phyloP scores from a whole-genome alignment of 129 eudicot species.

The Gnaphalium uliginosum region DNA sequence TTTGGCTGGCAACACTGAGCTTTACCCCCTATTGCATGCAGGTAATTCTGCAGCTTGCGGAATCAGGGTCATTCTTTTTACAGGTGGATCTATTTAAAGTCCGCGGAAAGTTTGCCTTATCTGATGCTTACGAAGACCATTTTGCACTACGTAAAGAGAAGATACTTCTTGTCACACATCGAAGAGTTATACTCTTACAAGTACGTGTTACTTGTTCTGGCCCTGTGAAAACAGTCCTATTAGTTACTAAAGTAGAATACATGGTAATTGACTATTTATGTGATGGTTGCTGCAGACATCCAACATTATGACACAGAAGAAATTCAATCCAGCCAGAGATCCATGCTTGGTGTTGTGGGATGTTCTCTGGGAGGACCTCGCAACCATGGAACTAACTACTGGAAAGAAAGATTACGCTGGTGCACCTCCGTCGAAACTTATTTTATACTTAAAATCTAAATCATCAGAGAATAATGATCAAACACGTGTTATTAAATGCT shows the following conservation, averaged over 20 bases:
- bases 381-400: constrained; percentile 78
- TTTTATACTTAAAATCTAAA: constrained; percentile 58
- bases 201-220: constrained; percentile 43
- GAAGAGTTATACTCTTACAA: constrained; percentile 86
- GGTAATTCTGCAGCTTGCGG: constrained; percentile 94
- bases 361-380: constrained; percentile 85
- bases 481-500: constrained; percentile 76
- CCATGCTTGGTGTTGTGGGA: constrained; percentile 96
- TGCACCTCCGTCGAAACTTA: constrained; percentile 80
- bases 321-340: constrained; percentile 91
- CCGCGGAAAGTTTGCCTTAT: constrained; percentile 92
- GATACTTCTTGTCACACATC: constrained; percentile 77
- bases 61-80: constrained; percentile 85
- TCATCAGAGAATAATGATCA: constrained; percentile 75
- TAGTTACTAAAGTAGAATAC: not conserved
- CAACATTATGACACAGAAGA: constrained; percentile 73
- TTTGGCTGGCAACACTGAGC: not conserved
- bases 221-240: not conserved
- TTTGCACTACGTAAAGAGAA: constrained; percentile 84
- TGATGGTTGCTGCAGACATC: constrained; percentile 63
- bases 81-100: constrained; percentile 95
- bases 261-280: constrained; percentile 14
- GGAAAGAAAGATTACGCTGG: constrained; percentile 83
- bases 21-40: constrained; percentile 28
- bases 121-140: constrained; percentile 98